These are phyloP conservation scores for Tetraselmis striata DNA, from an alignment of 139 green algal genomes.

Conservation along the genomic window DNA sequence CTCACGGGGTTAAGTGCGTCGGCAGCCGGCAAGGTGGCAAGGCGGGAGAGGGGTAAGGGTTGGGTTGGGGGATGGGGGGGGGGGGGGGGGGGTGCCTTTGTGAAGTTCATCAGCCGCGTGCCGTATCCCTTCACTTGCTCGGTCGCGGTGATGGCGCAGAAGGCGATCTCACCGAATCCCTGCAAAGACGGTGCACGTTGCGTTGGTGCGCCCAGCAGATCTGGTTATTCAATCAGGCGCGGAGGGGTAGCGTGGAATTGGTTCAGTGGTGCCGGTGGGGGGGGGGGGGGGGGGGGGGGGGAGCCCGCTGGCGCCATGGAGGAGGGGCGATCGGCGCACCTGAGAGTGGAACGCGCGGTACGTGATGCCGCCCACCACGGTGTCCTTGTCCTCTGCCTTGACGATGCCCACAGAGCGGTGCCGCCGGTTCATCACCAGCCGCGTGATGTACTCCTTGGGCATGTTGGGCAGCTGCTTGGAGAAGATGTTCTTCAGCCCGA, in stretches of 20 bases:
- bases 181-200: no score
- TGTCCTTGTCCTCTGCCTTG: conserved; percentile 5
- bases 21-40: no score
- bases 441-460: conserved; percentile 95
- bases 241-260: no score
- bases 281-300: no score
- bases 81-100: conserved; percentile 39
- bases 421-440: conserved; percentile 81
- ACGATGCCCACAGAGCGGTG: conserved; percentile 73
- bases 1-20: no score
- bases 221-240: no score
- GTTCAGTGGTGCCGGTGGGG: no score
- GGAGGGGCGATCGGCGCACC: conserved; percentile 1
- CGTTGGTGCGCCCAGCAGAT: no score
- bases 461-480: conserved; percentile 96
- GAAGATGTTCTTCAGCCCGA: conserved; percentile 93
- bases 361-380: conserved; percentile 89
- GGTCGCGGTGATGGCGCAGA: conserved; percentile 88
- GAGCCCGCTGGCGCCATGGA: no score
- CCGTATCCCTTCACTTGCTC: conserved; percentile 90
- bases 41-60: not conserved
- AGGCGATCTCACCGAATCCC: conserved; percentile 92
- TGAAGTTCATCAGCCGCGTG: conserved; percentile 95
- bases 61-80: not conserved
- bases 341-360: conserved; percentile 76